Conservation (phyloP, 2,329 filamentous ascomycete genomes). For the Talaromyces sp. region DNA sequence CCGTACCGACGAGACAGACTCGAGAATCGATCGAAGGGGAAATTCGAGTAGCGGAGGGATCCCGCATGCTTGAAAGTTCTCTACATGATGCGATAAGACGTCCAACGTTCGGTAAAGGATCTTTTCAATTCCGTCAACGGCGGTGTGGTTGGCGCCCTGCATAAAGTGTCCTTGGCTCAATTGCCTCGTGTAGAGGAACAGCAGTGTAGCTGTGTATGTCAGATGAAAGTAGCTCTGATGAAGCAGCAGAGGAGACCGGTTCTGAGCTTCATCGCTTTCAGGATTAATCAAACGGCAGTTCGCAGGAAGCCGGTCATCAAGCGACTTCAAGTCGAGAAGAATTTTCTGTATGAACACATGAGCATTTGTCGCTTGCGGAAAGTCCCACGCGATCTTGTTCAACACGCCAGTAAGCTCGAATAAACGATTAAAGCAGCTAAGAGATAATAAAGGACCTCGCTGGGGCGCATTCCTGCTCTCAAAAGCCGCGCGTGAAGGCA, state of each 20-base stretch:
- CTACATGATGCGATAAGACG: slow-evolving; percentile 38
- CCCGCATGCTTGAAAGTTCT: slow-evolving; percentile 39
- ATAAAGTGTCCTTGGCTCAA: slow-evolving; percentile 33
- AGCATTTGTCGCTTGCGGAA: slow-evolving; percentile 30
- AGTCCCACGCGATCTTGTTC: slow-evolving; percentile 37
- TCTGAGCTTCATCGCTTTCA: slow-evolving; percentile 38
- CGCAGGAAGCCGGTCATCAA: slow-evolving; percentile 38
- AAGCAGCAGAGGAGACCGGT: slow-evolving; percentile 38
- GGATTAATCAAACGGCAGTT: slow-evolving; percentile 39
- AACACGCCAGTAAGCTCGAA: slow-evolving; percentile 40
- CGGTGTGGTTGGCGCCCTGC: slow-evolving; percentile 33
- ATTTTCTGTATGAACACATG: slow-evolving; percentile 36
- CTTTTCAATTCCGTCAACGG: slow-evolving; percentile 38
- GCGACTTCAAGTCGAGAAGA: slow-evolving; percentile 38
- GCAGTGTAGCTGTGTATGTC: slow-evolving; percentile 38
- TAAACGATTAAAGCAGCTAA: slow-evolving; percentile 56
- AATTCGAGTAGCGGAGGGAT: slow-evolving; percentile 42
- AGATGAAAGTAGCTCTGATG: slow-evolving; percentile 42
- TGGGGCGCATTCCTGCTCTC: slow-evolving; percentile 32
- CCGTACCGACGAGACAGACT: slow-evolving; percentile 35
- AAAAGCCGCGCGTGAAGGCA: slow-evolving; percentile 37
- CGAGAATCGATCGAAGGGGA: slow-evolving; percentile 35
- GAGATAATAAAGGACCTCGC: slow-evolving; percentile 44
- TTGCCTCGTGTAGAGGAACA: slow-evolving; percentile 38
- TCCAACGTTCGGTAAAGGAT: slow-evolving; percentile 37